A percentile compares a stretch with the other conserved stretches of the same genome.
These are phyloP conservation scores for Russula abietina DNA, from an alignment of 768 basidiomycete species.

Conservation along the genomic window DNA sequence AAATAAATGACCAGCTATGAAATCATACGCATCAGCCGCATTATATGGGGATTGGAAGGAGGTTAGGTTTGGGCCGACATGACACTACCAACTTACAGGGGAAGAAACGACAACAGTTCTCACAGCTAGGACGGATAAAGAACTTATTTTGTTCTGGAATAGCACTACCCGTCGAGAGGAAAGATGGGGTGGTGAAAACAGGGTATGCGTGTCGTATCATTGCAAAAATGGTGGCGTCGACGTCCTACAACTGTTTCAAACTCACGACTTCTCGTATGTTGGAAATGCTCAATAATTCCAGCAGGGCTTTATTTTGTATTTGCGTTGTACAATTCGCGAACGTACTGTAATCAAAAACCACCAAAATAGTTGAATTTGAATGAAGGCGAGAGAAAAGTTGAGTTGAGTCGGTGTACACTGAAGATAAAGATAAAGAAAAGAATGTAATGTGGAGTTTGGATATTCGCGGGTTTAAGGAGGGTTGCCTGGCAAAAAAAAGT, in stretches of 20 bases:
- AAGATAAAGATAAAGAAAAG: too few relatives aligned
- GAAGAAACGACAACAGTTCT: not conserved
- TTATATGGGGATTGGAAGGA: too few relatives aligned
- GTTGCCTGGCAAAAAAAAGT: not conserved
- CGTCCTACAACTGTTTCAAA: not conserved
- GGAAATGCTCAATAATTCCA: not conserved
- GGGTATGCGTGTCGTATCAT: not conserved
- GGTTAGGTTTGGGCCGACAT: too few relatives aligned
- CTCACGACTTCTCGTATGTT: too few relatives aligned
- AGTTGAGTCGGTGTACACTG: too few relatives aligned
- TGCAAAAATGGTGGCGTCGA: not conserved
- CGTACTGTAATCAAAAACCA: not conserved
- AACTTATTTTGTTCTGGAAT: not conserved
- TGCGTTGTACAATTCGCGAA: not conserved
- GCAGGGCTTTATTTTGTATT: not conserved
- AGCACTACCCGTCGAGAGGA: not conserved
- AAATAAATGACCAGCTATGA: too few relatives aligned
- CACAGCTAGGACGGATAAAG: not conserved
- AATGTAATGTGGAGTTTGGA: too few relatives aligned
- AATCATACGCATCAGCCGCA: too few relatives aligned
- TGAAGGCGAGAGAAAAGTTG: too few relatives aligned
- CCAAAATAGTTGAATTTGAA: not conserved
- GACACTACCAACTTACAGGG: too few relatives aligned
- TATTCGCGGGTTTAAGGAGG: too few relatives aligned
- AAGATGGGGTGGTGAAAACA: not conserved